Conservation (phyloP, 2,329 filamentous ascomycete genomes). For the Lasiodiplodia theobromae region DNA sequence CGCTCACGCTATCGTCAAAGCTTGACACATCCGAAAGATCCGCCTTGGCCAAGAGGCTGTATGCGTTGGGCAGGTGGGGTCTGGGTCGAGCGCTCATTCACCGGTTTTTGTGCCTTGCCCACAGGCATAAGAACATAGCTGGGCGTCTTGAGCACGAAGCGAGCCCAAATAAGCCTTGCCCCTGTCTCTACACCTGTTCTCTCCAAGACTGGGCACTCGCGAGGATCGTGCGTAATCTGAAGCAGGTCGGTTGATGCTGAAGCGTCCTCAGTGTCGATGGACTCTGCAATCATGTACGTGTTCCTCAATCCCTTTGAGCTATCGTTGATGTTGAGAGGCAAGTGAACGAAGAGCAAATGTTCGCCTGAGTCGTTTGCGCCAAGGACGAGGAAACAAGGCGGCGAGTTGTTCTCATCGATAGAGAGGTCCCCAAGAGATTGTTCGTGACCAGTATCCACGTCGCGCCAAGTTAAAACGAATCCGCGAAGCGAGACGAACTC, state of each 20-base stretch:
- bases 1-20: no score
- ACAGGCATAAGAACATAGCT: background rate
- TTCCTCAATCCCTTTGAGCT: background rate
- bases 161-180: background rate
- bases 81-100: background rate
- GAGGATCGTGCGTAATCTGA: background rate
- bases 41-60: no score
- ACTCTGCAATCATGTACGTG: background rate
- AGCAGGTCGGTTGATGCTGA: background rate
- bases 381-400: background rate
- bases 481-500: background rate
- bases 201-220: background rate
- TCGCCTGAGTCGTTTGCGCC: background rate
- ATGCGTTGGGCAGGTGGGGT: no score
- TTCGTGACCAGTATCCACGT: background rate
- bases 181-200: background rate
- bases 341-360: background rate
- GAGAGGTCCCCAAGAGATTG: slow-evolving; percentile 5
- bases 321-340: slow-evolving; percentile 2
- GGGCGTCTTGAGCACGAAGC: background rate
- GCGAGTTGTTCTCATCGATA: background rate
- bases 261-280: background rate
- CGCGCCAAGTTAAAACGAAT: slow-evolving; percentile 4
- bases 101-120: background rate
- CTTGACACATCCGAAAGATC: no score